These are phyloP conservation scores for Nemania sp. DNA, from an alignment of 2,329 filamentous ascomycete species.

Conservation along the genomic window DNA sequence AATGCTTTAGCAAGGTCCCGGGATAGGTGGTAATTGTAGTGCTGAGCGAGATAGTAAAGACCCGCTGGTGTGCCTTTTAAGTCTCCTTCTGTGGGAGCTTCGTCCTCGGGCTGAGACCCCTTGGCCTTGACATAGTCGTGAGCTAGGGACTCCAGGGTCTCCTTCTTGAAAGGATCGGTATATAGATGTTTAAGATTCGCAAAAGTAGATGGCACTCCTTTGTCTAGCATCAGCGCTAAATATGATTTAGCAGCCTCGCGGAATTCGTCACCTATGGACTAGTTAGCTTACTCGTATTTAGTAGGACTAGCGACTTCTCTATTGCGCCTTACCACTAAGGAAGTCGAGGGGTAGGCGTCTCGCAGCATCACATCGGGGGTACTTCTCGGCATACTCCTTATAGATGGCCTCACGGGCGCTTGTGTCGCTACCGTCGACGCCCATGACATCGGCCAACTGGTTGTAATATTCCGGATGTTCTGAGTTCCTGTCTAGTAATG, in stretches of 20 bases:
- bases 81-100: conserved; percentile 61
- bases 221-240: conserved; percentile 85
- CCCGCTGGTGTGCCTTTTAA: conserved; percentile 79
- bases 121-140: conserved; percentile 79
- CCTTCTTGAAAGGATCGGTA: conserved; percentile 79
- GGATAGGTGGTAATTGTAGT: conserved; percentile 93
- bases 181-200: conserved; percentile 97
- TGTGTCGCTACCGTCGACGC: conserved; percentile 69
- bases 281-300: conserved; percentile 19
- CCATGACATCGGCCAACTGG: conserved; percentile 76
- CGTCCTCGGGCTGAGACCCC: conserved; percentile 51
- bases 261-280: conserved; percentile 77
- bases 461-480: conserved; percentile 91
- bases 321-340: conserved; percentile 69
- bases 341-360: conserved; percentile 91
- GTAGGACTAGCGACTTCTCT: neutral
- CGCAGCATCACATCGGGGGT: conserved; percentile 85
- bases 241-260: conserved; percentile 81
- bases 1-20: conserved; percentile 85
- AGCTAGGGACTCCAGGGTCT: conserved; percentile 79
- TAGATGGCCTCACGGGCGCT: conserved; percentile 80
- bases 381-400: conserved; percentile 83
- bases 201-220: conserved; percentile 95
- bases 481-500: conserved; percentile 85
- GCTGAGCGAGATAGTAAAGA: conserved; percentile 93